Evolutionary conservation across 2,329 filamentous ascomycete genomes (phyloP).

Genomic region (Stachybotrys chlorohalonatus): DNA sequence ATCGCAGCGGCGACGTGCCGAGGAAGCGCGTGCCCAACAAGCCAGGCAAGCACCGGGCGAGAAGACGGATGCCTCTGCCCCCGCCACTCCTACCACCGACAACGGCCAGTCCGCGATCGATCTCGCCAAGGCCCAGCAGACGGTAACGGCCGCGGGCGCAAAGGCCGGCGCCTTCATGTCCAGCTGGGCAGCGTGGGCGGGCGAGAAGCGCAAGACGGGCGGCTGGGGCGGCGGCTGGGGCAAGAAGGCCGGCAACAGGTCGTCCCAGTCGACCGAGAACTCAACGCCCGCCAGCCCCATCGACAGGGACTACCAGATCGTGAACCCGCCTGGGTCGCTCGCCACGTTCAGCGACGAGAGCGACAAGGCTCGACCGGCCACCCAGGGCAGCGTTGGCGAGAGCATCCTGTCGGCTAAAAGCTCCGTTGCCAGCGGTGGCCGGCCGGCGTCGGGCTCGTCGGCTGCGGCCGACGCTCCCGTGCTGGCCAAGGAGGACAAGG

Average conservation of each 20-base stretch:
- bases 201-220: slow-evolving; percentile 62
- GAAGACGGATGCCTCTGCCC: slow-evolving; percentile 1
- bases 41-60: slow-evolving; percentile 3
- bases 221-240: slow-evolving; percentile 34
- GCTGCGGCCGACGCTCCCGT: neutral
- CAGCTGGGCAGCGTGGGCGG: slow-evolving; percentile 62
- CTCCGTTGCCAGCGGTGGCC: slow-evolving; percentile 8
- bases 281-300: slow-evolving; percentile 24
- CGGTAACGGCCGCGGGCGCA: slow-evolving; percentile 38
- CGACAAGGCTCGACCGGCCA: slow-evolving; percentile 18
- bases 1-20: slow-evolving; percentile 30
- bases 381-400: slow-evolving; percentile 34
- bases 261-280: slow-evolving; percentile 17
- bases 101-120: slow-evolving; percentile 12
- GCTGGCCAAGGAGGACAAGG: too few species aligned
- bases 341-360: slow-evolving; percentile 18
- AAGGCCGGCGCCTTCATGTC: slow-evolving; percentile 57
- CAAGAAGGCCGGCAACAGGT: slow-evolving; percentile 18
- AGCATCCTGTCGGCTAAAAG: slow-evolving; percentile 32
- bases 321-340: slow-evolving; percentile 19
- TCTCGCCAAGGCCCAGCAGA: slow-evolving; percentile 33
- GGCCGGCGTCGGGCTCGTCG: slow-evolving; percentile 6
- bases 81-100: slow-evolving; percentile 2
- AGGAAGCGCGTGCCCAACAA: slow-evolving; percentile 24
- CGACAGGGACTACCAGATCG: slow-evolving; percentile 26